Conservation (phyloP, 163 green algal species). For the Scenedesmus sp. region DNA sequence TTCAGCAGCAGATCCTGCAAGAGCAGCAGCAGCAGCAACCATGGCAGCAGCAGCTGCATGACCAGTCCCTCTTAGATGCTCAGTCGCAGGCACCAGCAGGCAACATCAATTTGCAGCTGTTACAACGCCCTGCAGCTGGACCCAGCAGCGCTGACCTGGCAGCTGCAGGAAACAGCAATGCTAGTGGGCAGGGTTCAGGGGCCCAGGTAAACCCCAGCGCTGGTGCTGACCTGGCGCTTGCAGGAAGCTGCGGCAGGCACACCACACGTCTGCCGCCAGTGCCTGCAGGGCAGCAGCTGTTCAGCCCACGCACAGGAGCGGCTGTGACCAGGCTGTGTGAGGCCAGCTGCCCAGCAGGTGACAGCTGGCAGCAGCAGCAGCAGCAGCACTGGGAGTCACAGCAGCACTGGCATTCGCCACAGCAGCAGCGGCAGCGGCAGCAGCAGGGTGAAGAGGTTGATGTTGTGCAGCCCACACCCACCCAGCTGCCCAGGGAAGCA, state of each 20-base stretch:
- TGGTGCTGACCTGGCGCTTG: conserved; percentile 12
- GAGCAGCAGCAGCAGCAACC: conserved; percentile 1
- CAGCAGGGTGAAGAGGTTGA: background rate
- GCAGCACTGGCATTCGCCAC: background rate
- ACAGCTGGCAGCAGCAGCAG: background rate
- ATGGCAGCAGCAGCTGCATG: background rate
- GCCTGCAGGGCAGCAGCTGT: conserved; percentile 28
- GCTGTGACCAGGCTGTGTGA: background rate
- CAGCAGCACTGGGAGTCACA: background rate
- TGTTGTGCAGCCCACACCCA: background rate
- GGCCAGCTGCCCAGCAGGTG: background rate
- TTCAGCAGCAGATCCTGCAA: background rate
- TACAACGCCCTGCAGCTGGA: background rate
- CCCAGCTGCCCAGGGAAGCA: background rate
- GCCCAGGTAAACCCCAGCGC: background rate
- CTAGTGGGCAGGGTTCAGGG: background rate
- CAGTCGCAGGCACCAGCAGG: conserved; percentile 29
- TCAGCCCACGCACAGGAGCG: conserved; percentile 34
- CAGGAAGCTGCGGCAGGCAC: background rate
- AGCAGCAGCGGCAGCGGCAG: background rate
- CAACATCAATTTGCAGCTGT: background rate
- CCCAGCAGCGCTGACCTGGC: background rate
- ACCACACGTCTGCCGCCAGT: background rate
- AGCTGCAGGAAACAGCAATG: background rate
- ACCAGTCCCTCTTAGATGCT: background rate